Base-by-base conservation (phyloP, 169 alveolate genomes). In the Plasmodium cynomolgi region DNA sequence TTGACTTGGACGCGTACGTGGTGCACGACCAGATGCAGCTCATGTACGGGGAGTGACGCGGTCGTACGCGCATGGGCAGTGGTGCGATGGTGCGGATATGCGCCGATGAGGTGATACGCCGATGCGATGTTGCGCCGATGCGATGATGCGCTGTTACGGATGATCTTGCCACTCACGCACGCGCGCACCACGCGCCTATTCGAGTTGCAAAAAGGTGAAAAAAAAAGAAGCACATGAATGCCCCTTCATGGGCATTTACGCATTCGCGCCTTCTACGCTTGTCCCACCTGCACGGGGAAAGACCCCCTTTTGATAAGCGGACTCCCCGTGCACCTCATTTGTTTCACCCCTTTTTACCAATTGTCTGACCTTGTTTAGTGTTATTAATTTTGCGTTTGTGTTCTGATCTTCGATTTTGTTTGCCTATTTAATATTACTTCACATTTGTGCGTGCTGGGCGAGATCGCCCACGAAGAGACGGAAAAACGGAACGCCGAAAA, bases 1-100 rank as follows among this genome's bases (percentile, higher is more conserved):
- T 98, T 11, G 99, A 98, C 96, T 96, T 98, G 84, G 99, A 98
- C 88, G 99, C 98, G 13, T 96, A 95, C 85, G 97, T 97, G 26
- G 96, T 95, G 29, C 97, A 97, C 82, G 98, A 97, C 41, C 97
- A 95, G 62, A 96, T 96, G 97, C 95, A 95, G 84, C 80, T 96
- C 39, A 93, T 94, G 95, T 93, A 96, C 68, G 92, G 72, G 15
- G 95, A 90, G 34, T 90, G 50, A 79, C 13, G 17, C 68, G 29
- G 15, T 47, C 8, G 31, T 17, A n/a, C n/a, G n/a, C n/a, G n/a
- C n/a, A n/a, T n/a, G n/a, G n/a, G n/a, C n/a, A n/a, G n/a, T n/a
- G n/a, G n/a, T n/a, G n/a, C n/a, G n/a, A n/a, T n/a, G n/a, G n/a
- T 31, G 62, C 26, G 82, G 23, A 2, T 1, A 20, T 31, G 8